Conservation (phyloP, 768 basidiomycete genomes). For the Pleurotus djamor region DNA sequence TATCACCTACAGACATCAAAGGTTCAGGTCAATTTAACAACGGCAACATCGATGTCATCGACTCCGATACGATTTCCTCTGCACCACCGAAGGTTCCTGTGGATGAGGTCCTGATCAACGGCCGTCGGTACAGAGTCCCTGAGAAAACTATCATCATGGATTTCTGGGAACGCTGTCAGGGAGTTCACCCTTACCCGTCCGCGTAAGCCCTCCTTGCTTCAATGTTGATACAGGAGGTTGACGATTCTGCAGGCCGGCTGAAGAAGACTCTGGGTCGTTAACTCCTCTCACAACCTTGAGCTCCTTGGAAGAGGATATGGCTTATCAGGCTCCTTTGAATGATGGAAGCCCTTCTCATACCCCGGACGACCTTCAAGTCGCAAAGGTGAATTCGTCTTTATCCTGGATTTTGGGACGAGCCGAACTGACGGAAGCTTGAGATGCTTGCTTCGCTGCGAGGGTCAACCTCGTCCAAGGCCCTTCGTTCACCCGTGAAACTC, state of each 20-base stretch:
- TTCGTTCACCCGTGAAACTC: not conserved
- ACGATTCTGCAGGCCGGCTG: conserved; percentile 26
- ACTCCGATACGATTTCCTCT: conserved; percentile 52
- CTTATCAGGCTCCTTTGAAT: conserved; percentile 31
- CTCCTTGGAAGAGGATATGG: conserved; percentile 58
- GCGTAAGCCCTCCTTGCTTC: conserved; percentile 31
- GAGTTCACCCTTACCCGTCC: conserved; percentile 32
- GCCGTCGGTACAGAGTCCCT: conserved; percentile 89
- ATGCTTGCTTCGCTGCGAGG: conserved; percentile 22
- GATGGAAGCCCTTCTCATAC: conserved; percentile 23
- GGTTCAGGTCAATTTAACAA: conserved; percentile 79
- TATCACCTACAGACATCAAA: conserved; percentile 70
- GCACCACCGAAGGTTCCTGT: conserved; percentile 48
- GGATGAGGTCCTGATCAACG: conserved; percentile 86
- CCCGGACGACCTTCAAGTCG: conserved; percentile 53
- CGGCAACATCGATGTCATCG: conserved; percentile 87
- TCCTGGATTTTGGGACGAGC: not conserved
- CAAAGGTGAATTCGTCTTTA: conserved; percentile 42
- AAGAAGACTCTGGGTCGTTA: conserved; percentile 50
- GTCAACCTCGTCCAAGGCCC: not conserved
- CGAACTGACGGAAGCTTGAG: conserved; percentile 11
- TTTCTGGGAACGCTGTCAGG: conserved; percentile 87
- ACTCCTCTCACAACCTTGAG: conserved; percentile 76
- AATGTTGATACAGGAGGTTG: not conserved
- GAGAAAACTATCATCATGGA: conserved; percentile 90